Base-by-base conservation (phyloP, 768 basidiomycete species). In the Suillus weaverae region DNA sequence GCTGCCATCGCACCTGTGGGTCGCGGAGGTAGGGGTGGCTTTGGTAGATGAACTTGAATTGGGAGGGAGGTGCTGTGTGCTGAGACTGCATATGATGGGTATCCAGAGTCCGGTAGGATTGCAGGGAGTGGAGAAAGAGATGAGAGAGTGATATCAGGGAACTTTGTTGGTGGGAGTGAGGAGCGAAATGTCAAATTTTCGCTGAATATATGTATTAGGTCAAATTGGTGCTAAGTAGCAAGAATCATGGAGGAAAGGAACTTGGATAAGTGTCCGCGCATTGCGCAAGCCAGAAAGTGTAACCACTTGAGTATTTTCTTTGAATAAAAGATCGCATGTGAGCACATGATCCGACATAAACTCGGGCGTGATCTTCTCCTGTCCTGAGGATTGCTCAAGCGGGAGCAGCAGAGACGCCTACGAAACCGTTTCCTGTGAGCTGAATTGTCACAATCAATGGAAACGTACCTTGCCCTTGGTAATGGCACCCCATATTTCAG, bases 331-430 rank as follows among this genome's bases (percentile, higher is more conserved):
- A 60, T 91, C 86, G 69, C 83, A 87, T 38, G 94, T 81, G 36
- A 86, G 79, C 63, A 97, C 75, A 73, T 99, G 97, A 71, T 97
- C 95, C 72, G 86, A 87, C 36, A 97, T 79, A 63, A 95, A 88
- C 3, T 94, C 90, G 0, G 87, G 77, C 0, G 90, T 90, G 60
- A 94, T 81, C 57, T 80, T 80, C 20, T 86, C 84, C 22, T 84
- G 79, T 16, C 81, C 74, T 3, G 84, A 79, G 7, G 79, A 72
- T 53, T 83, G 81, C 59, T 92, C 90, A 2, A 86, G 74, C 1
- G 96, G 96, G 1, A 98, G 81, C 18, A 98, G 79, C 13, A 99
- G 72, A 0, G 91, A 89, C 4, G 91, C 90, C 94, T 97, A 41
- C n/a, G 57, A 65, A 55, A 32, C 5, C 14, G 11, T 13, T 39